Evolutionary conservation across 2,329 filamentous ascomycete species (phyloP), one percentile per base, ranked within the genome.

Genomic region (Madurella fahalii): DNA sequence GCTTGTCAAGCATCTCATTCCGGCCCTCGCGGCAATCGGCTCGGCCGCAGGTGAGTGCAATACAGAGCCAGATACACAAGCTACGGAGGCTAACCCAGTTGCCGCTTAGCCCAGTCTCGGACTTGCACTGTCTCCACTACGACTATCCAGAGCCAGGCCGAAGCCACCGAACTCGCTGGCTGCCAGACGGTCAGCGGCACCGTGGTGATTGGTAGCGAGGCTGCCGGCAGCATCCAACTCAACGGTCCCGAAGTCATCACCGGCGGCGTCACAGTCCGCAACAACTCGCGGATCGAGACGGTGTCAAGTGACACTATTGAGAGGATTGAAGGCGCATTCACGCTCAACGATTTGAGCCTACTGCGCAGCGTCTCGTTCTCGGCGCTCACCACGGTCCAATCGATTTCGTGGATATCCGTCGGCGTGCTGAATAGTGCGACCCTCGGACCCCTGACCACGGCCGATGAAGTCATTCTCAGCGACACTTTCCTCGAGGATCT

Each of bases 401-500:
- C 74, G 54, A 86, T 97, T 70, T 72, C 80, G 62, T 92, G 88
- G 80, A 76, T 80, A 56, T 87, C 87, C 63, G 82, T 96, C 41
- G 85, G 85, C 58, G 77, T 72, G 68, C 80, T 77, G 69, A 81
- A 73, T 55, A 73, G 71, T 37, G 77, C 83, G 47, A 63, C 55
- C 18, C 59, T 65, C 62, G 78, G 77, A 60, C 75, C 72, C 54
- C 67, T 97, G 65, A 83, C 79, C 64, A 76, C 83, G 70, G 89
- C 89, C 57, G 75, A 74, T 61, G 80, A 75, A 60, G 81, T 99
- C 64, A 74, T 76, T 63, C 92, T 99, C 70, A 82, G 84, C 73
- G 94, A 99, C 78, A 99, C 94, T 48, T 84, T 86, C 72, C 82
- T 99, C 64, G 81, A 77, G 70, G 84, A 81, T 62, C 82, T 99